Evolutionary conservation across 2,329 filamentous ascomycete genomes (phyloP).

Genomic region (Talaromyces sp.): DNA sequence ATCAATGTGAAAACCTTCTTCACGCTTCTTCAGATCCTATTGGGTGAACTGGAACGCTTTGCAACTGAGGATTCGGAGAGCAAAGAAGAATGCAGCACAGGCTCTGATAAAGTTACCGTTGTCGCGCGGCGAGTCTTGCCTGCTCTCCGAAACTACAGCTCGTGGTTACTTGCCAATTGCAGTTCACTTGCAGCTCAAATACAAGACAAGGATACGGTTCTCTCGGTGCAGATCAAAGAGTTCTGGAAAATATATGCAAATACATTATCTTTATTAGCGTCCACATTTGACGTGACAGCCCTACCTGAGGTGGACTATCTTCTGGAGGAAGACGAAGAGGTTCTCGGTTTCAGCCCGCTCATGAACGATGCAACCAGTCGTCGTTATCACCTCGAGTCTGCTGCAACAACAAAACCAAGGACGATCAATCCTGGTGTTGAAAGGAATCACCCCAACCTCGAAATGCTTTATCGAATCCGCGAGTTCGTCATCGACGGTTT

Average conservation of each 20-base stretch:
- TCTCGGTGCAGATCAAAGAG: slow-evolving; percentile 56
- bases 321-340: slow-evolving; percentile 64
- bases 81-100: slow-evolving; percentile 33
- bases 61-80: slow-evolving; percentile 46
- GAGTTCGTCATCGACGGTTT: slow-evolving; percentile 61
- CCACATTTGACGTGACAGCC: slow-evolving; percentile 54
- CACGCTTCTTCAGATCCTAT: slow-evolving; percentile 64
- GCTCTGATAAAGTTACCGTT: slow-evolving; percentile 51
- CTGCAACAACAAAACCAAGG: slow-evolving; percentile 46
- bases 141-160: slow-evolving; percentile 62
- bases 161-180: slow-evolving; percentile 59
- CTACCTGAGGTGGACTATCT: slow-evolving; percentile 58
- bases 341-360: slow-evolving; percentile 61
- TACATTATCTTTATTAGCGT: slow-evolving; percentile 55
- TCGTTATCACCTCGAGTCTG: slow-evolving; percentile 47
- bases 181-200: slow-evolving; percentile 50
- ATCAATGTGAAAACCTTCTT: slow-evolving; percentile 77
- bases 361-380: slow-evolving; percentile 46
- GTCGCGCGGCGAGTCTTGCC: slow-evolving; percentile 60
- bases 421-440: slow-evolving; percentile 48
- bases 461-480: slow-evolving; percentile 63
- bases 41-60: slow-evolving; percentile 63
- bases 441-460: slow-evolving; percentile 54
- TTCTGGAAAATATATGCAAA: slow-evolving; percentile 65
- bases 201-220: slow-evolving; percentile 46